Base-by-base conservation (phyloP, 345 rosid species). In the Syzygium jambos region DNA sequence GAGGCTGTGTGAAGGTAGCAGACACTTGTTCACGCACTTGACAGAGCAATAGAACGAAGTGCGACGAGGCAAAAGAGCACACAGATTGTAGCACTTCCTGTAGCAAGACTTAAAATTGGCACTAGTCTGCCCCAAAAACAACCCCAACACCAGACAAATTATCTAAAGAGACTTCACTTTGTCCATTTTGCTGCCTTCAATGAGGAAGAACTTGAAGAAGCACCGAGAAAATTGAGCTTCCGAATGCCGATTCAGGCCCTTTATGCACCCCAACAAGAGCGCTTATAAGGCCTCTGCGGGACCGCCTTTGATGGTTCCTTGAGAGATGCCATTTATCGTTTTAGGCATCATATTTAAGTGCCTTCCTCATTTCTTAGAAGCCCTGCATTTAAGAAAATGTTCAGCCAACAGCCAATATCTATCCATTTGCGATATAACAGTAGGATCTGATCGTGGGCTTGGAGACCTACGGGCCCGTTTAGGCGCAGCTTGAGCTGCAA, bases 21-120 rank as follows among this genome's bases (percentile, higher is more conserved):
- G 61, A 87, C 95, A 93, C 49, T 90, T 89, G 88, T 86, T 89
- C 46, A 92, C 56, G 88, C 92, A 93, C 54, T 88, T 77, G 73
- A 82, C 0, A 34, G 88, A 86, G 85, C 95, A 93, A 4, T 41
- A 16, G 21, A n/a, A 23, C 17, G 84, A 2, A 10, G 84, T 51
- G 13, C 9, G 78, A 14, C 7, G 56, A 5, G 90, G 89, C 8
- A 46, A 65, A 15, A 92, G 41, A 13, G 54, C 52, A 85, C 95
- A 93, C 10, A 78, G 34, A 14, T 89, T 27, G 85, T 89, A 91
- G 89, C 94, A 93, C 25, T 52, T 11, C 38, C 17, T 85, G 53
- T 92, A 93, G 85, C 95, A 93, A 43, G 46, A 54, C 51, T 34
- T 11, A 80, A 92, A 92, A 77, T 61, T 57, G 11, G 89, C 92